Conservation (phyloP, 83 land plant species). For the Picea abies region DNA sequence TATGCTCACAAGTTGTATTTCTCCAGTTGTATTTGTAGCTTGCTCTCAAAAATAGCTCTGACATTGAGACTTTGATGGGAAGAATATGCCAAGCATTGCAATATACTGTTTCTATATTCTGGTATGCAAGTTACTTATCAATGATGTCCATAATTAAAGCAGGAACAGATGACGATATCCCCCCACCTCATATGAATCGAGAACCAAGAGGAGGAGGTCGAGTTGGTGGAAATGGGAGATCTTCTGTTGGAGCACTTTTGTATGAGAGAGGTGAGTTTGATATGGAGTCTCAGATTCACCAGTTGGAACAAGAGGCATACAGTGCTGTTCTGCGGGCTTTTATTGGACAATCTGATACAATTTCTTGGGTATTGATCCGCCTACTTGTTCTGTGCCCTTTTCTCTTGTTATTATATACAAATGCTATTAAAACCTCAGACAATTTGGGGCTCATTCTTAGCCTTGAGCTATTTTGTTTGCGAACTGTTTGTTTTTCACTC, state of each 20-base stretch:
- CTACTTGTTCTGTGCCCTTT: conserved; percentile 5
- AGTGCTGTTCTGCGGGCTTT: conserved; percentile 36
- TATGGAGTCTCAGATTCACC: conserved; percentile 25
- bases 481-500: neutral
- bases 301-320: conserved; percentile 37
- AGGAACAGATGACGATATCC: conserved; percentile 43
- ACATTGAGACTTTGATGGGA: too few species aligned
- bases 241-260: conserved; percentile 6
- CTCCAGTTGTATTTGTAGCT: too few species aligned
- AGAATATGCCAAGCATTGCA: too few species aligned
- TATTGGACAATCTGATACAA: conserved; percentile 35
- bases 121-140: too few species aligned
- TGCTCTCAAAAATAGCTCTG: too few species aligned
- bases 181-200: conserved; percentile 23
- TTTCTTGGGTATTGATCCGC: conserved; percentile 43
- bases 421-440: neutral
- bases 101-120: too few species aligned
- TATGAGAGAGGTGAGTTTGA: conserved; percentile 1
- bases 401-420: conserved; percentile 9
- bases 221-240: conserved; percentile 22
- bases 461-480: conserved; percentile 3
- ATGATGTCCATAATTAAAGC: neutral
- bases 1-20: too few species aligned
- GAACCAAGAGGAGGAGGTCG: conserved; percentile 18
- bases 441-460: neutral